phyloP scores from a whole-genome alignment of 2,329 filamentous ascomycete genomes.

The Ophiostoma perfectum region DNA sequence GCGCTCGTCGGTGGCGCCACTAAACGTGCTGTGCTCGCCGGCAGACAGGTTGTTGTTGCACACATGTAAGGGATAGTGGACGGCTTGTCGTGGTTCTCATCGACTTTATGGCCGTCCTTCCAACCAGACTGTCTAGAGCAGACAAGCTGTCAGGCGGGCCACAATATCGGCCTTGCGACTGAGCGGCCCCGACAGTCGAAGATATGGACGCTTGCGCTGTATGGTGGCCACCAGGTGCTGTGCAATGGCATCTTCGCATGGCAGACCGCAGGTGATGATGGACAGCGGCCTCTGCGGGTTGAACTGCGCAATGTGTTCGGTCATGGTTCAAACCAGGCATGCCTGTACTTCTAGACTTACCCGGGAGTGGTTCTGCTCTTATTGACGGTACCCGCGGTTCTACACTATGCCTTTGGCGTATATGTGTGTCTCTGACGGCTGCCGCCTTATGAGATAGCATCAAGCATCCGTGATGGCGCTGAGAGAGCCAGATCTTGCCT shows the following conservation, averaged over 20 bases:
- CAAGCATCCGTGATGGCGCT: neutral
- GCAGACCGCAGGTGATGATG: neutral
- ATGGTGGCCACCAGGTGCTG: conserved; percentile 23
- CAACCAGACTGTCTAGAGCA: conserved; percentile 13
- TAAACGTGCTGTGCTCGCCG: conserved; percentile 27
- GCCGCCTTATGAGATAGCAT: too few species aligned
- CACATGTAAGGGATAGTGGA: conserved; percentile 26
- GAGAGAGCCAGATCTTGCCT: neutral
- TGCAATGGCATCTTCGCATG: conserved; percentile 23
- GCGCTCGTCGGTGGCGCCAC: conserved; percentile 27
- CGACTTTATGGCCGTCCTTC: neutral
- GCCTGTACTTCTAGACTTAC: too few species aligned
- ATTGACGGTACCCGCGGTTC: too few species aligned
- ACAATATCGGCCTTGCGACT: conserved; percentile 26
- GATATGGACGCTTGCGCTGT: conserved; percentile 23
- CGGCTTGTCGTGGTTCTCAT: neutral
- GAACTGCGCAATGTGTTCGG: conserved; percentile 2
- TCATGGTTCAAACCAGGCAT: neutral
- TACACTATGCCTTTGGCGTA: too few species aligned
- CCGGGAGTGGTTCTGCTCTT: too few species aligned
- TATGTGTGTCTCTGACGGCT: too few species aligned
- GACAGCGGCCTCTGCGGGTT: neutral
- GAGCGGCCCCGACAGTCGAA: conserved; percentile 27
- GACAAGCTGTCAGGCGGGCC: conserved; percentile 20
- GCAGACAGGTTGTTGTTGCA: conserved; percentile 28